Percentiles rank a stretch among this genome's conserved stretches.
Conservation (phyloP, 2,329 filamentous ascomycete species). For the Alternaria tenuissima region DNA sequence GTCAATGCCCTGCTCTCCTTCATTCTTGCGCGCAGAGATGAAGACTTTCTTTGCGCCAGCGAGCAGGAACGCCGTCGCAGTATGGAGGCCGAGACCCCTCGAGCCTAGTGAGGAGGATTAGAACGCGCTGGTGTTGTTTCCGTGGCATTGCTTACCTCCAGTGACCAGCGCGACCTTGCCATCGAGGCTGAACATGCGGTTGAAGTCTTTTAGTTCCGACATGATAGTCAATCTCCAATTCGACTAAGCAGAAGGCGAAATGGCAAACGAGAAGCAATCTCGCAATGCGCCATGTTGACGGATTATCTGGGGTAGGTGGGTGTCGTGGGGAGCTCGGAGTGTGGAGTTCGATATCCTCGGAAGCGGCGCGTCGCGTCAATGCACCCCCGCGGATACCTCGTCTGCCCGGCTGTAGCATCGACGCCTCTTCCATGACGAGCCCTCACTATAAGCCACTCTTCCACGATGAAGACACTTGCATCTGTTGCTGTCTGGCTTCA, state of each 20-base stretch:
- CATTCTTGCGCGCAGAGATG: constrained; percentile 50
- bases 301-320: constrained; percentile 11
- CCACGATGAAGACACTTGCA: neutral
- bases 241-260: neutral
- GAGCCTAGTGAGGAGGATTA: constrained; percentile 41
- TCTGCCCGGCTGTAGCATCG: constrained; percentile 21
- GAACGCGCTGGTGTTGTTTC: neutral
- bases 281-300: constrained; percentile 23
- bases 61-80: constrained; percentile 51
- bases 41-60: constrained; percentile 53
- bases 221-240: constrained; percentile 26
- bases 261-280: neutral
- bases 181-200: constrained; percentile 48
- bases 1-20: constrained; percentile 49
- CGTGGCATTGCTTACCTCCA: constrained; percentile 31
- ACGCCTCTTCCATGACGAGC: constrained; percentile 5
- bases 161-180: constrained; percentile 51
- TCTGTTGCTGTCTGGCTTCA: neutral
- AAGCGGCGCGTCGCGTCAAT: constrained; percentile 22
- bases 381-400: constrained; percentile 24
- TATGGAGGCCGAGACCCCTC: constrained; percentile 50
- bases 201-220: constrained; percentile 46
- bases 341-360: constrained; percentile 38
- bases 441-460: neutral
- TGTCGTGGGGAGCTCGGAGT: constrained; percentile 29